These are phyloP conservation scores for Millerozyma acaciae DNA, from an alignment of 805 yeast species.

Conservation along the genomic window DNA sequence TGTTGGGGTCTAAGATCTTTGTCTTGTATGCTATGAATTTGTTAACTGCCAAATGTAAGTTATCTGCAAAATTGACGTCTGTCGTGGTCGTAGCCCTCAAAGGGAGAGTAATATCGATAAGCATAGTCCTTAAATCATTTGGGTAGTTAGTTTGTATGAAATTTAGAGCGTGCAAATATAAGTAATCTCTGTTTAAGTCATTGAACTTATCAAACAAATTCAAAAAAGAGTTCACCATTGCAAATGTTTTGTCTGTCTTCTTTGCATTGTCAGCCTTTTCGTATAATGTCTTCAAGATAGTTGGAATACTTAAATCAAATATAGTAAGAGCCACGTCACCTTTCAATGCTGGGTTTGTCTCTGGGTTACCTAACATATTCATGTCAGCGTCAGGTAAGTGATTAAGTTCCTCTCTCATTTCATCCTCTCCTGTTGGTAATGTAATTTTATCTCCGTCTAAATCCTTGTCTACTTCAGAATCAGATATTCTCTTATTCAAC, in stretches of 20 bases:
- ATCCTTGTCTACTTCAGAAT: conserved; percentile 23
- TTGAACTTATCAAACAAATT: conserved; percentile 63
- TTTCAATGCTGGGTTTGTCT: conserved; percentile 68
- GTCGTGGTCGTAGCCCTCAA: conserved; percentile 48
- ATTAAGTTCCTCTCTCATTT: conserved; percentile 58
- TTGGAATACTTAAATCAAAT: conserved; percentile 34
- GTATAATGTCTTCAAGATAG: conserved; percentile 23
- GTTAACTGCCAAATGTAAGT: conserved; percentile 66
- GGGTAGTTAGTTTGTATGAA: conserved; percentile 45
- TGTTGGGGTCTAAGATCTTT: conserved; percentile 32
- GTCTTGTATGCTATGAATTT: conserved; percentile 59
- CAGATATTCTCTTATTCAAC: conserved; percentile 35
- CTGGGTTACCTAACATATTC: conserved; percentile 81
- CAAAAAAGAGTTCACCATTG: conserved; percentile 41
- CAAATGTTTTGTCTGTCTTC: conserved; percentile 39
- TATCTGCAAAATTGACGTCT: conserved; percentile 48
- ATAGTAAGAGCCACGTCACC: conserved; percentile 46
- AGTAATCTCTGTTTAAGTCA: conserved; percentile 63
- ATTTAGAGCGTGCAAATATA: conserved; percentile 61
- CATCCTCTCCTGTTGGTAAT: conserved; percentile 49
- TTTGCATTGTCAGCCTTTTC: conserved; percentile 18
- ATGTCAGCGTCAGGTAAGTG: conserved; percentile 83
- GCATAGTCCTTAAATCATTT: conserved; percentile 35
- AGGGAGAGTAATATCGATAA: conserved; percentile 62
- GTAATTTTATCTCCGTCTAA: conserved; percentile 38